A percentile compares a stretch with the other conserved stretches of the same genome.
These are phyloP conservation scores for maize (Zea mays) DNA, from an alignment of 176 grass and related monocot genomes.

Conservation along the genomic window DNA sequence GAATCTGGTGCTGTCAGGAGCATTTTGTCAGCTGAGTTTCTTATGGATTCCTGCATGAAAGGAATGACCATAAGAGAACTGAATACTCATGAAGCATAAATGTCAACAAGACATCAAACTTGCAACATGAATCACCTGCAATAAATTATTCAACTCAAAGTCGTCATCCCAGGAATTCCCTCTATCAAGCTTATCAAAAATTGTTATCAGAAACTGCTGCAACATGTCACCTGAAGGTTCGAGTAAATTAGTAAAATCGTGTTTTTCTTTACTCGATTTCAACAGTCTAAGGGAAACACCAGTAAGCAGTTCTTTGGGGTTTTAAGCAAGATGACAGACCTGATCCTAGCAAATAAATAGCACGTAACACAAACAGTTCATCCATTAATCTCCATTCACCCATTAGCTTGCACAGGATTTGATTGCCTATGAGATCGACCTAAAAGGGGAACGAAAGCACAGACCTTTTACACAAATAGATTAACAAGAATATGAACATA, in stretches of 20 bases:
- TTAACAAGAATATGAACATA: constrained; percentile 29
- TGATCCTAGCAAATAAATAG: constrained; percentile 96
- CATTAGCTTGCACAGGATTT: constrained; percentile 81
- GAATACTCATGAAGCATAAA: constrained; percentile 20
- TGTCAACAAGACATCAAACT: constrained; percentile 22
- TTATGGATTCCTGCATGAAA: constrained; percentile 77
- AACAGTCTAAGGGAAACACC: constrained; percentile 2
- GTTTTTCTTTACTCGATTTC: constrained; percentile 10
- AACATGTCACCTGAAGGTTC: constrained; percentile 81
- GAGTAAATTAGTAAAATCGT: constrained; percentile 33
- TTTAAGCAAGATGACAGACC: constrained; percentile 40
- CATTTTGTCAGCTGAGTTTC: constrained; percentile 86
- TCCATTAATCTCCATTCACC: constrained; percentile 95
- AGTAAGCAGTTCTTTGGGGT: not conserved
- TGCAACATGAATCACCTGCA: constrained; percentile 64
- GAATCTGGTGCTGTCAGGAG: constrained; percentile 82
- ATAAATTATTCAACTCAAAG: constrained; percentile 91
- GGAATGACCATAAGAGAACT: constrained; percentile 35
- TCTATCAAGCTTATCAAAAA: constrained; percentile 83
- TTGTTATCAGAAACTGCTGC: constrained; percentile 90
- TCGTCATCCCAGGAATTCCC: constrained; percentile 93
- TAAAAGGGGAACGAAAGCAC: constrained; percentile 36
- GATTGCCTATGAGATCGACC: constrained; percentile 85
- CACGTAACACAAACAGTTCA: constrained; percentile 80
- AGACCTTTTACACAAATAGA: constrained; percentile 19